Percentiles rank a stretch among this genome's conserved stretches.
Evolutionary conservation across 2,329 filamentous ascomycete genomes (phyloP).

Genomic region (Colletotrichum cuscutae): DNA sequence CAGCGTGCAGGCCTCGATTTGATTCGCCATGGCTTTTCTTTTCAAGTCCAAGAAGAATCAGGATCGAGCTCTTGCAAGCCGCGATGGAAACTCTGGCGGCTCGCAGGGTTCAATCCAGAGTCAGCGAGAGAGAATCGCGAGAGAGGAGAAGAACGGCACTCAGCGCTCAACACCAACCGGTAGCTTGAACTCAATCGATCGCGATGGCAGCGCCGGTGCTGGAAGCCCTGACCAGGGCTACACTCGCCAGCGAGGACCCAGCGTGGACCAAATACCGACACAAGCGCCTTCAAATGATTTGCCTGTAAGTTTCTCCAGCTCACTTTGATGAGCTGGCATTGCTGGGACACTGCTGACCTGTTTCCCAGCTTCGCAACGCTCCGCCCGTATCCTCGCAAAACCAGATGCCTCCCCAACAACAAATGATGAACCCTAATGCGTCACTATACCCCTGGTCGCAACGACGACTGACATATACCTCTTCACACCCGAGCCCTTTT

Average conservation of each 20-base stretch:
- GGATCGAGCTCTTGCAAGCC: slow-evolving; percentile 67
- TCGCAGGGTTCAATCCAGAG: slow-evolving; percentile 62
- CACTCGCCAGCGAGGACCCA: slow-evolving; percentile 64
- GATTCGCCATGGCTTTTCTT: slow-evolving; percentile 77
- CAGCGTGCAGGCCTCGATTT: slow-evolving; percentile 49
- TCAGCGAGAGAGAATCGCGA: slow-evolving; percentile 43
- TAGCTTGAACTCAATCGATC: slow-evolving; percentile 79
- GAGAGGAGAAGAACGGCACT: slow-evolving; percentile 64
- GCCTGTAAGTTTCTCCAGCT: slow-evolving; percentile 52
- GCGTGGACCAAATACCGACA: slow-evolving; percentile 58
- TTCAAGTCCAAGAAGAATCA: slow-evolving; percentile 86
- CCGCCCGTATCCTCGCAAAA: slow-evolving; percentile 45
- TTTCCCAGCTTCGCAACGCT: slow-evolving; percentile 65
- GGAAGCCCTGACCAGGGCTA: slow-evolving; percentile 74
- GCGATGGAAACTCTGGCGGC: slow-evolving; percentile 57
- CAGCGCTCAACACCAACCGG: slow-evolving; percentile 79
- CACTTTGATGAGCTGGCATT: slow-evolving; percentile 48
- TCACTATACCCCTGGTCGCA: slow-evolving; percentile 97
- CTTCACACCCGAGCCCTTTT: slow-evolving; percentile 86
- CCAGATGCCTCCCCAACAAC: slow-evolving; percentile 28
- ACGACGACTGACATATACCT: slow-evolving; percentile 85
- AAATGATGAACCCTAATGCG: slow-evolving; percentile 67
- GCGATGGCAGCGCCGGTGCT: slow-evolving; percentile 64
- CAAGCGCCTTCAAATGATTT: slow-evolving; percentile 45
- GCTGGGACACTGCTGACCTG: background rate